Percentiles rank a stretch among this genome's conserved stretches.
Conservation (phyloP, 192 early-diverging fungal genomes). For the Phlyctochytrium bullatum region DNA sequence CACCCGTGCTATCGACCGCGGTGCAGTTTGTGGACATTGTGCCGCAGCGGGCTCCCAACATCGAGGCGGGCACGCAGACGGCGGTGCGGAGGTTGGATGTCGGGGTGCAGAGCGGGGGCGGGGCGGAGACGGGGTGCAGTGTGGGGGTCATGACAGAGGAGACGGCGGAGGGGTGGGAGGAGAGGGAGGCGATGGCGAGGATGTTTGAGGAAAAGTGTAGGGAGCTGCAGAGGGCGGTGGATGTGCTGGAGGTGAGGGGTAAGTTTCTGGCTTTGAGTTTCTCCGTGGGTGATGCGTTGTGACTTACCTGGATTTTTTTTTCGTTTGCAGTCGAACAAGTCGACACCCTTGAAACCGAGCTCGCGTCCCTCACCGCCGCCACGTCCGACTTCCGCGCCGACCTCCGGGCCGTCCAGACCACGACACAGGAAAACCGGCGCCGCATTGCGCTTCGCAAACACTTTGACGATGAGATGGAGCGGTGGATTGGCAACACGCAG, state of each 20-base stretch:
- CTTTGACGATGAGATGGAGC: slow-evolving; percentile 19
- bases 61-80: neutral
- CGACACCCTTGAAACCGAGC: too few relatives aligned
- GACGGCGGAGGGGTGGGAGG: neutral
- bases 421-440: slow-evolving; percentile 9
- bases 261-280: neutral
- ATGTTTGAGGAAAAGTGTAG: neutral
- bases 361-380: too few relatives aligned
- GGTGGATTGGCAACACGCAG: slow-evolving; percentile 12
- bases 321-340: too few relatives aligned
- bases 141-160: neutral
- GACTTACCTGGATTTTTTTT: too few relatives aligned
- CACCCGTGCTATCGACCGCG: neutral
- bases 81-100: neutral
- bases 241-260: neutral
- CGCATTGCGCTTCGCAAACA: slow-evolving; percentile 19
- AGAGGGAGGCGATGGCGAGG: neutral
- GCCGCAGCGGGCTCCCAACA: neutral
- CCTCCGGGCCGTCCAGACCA: slow-evolving; percentile 6
- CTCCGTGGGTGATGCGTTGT: too few relatives aligned
- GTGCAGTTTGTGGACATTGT: neutral
- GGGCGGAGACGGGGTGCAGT: neutral
- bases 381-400: neutral
- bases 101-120: neutral
- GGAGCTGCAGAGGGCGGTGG: neutral